phyloP scores from a whole-genome alignment of 169 alveolate genomes.

The Plasmodium reichenowi region DNA sequence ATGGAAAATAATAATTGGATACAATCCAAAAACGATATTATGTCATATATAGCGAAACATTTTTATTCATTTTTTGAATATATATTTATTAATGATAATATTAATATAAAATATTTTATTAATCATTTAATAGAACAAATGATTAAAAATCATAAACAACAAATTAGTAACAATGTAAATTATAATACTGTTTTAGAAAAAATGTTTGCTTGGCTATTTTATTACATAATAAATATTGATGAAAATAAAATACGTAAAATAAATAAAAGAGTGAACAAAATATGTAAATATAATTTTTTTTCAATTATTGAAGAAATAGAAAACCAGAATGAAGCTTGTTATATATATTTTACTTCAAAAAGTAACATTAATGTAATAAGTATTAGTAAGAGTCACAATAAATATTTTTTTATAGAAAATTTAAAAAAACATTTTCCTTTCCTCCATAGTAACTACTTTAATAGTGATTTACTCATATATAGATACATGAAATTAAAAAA shows the following conservation, averaged over 20 bases:
- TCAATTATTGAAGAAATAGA: constrained; percentile 65
- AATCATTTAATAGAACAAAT: not conserved
- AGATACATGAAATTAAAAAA: constrained; percentile 41
- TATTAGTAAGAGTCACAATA: constrained; percentile 52
- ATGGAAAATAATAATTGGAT: constrained; percentile 14
- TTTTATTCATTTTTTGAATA: constrained; percentile 6
- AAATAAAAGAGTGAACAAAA: constrained; percentile 19
- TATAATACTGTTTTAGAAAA: not conserved
- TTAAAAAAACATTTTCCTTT: constrained; percentile 11
- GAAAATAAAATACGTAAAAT: not conserved
- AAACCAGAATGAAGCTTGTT: constrained; percentile 25
- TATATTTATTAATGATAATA: not conserved
- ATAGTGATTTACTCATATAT: constrained; percentile 39
- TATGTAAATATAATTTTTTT: constrained; percentile 35
- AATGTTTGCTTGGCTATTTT: constrained; percentile 12
- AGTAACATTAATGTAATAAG: constrained; percentile 46
- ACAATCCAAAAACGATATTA: constrained; percentile 8
- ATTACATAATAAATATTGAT: not conserved
- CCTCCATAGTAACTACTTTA: constrained; percentile 11
- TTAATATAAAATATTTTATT: not conserved
- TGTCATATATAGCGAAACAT: constrained; percentile 5
- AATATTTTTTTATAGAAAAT: constrained; percentile 12
- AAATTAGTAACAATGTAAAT: not conserved
- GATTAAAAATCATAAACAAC: not conserved
- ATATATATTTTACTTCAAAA: constrained; percentile 36